Evolutionary conservation across 371 early-diverging fungal species (phyloP).

Genomic region (Polyrhizophydium stewartii): DNA sequence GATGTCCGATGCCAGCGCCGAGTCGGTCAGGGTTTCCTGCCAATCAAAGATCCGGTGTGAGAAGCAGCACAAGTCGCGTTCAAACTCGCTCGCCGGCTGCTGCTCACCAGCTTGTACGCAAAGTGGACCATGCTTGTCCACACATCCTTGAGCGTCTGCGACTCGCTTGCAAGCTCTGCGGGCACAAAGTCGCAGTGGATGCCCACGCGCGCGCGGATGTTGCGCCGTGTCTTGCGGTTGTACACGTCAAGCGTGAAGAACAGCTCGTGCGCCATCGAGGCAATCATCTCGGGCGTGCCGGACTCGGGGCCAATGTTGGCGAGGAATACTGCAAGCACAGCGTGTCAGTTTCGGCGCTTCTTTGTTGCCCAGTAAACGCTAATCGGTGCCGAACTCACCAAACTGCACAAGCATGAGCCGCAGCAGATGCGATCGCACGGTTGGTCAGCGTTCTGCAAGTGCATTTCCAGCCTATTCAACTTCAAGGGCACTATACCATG

Average conservation of each 20-base stretch:
- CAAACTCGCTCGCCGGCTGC: too few species aligned
- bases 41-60: too few species aligned
- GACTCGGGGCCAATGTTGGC: constrained; percentile 11
- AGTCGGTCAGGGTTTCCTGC: neutral
- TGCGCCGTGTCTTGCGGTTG: constrained; percentile 10
- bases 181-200: constrained; percentile 15
- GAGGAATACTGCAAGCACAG: neutral
- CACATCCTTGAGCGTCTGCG: constrained; percentile 4
- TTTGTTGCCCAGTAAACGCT: too few species aligned
- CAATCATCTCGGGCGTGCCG: constrained; percentile 4
- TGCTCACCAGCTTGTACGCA: constrained; percentile 1
- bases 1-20: constrained; percentile 10
- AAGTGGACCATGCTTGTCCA: constrained; percentile 6
- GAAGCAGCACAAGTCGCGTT: too few species aligned
- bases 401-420: too few species aligned
- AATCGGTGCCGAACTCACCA: too few species aligned
- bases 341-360: too few species aligned
- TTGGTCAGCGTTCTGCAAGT: too few species aligned
- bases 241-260: constrained; percentile 17
- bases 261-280: constrained; percentile 15
- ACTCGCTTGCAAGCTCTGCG: constrained; percentile 6
- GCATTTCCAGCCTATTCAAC: too few species aligned
- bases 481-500: too few species aligned
- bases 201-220: constrained; percentile 10
- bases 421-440: too few species aligned